These are phyloP conservation scores for Limnomonas spitsbergensis DNA, from an alignment of 139 green algal species.

Conservation along the genomic window DNA sequence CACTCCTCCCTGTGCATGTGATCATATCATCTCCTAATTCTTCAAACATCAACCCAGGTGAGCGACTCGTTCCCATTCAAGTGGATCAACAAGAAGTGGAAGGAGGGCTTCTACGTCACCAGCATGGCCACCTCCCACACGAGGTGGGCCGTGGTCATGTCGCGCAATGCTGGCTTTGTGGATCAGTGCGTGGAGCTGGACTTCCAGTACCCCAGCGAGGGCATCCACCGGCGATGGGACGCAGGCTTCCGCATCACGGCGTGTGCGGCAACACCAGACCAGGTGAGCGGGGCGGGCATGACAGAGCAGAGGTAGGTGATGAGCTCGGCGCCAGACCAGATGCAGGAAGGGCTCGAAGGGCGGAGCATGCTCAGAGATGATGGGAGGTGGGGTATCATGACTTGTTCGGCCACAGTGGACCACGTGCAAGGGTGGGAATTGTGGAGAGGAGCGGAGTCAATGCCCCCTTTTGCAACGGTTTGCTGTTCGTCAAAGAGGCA, in stretches of 20 bases:
- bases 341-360: too few species aligned
- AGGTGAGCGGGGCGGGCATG: conserved; percentile 39
- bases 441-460: too few species aligned
- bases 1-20: too few species aligned
- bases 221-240: conserved; percentile 96
- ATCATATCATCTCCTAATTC: too few species aligned
- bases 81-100: conserved; percentile 99
- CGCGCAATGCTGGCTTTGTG: conserved; percentile 88
- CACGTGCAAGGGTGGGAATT: too few species aligned
- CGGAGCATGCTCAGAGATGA: background rate
- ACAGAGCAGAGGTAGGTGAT: conserved; percentile 97
- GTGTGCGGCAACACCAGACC: conserved; percentile 87
- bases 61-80: conserved; percentile 97
- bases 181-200: conserved; percentile 96
- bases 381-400: too few species aligned
- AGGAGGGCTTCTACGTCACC: conserved; percentile 97
- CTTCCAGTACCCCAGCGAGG: conserved; percentile 97
- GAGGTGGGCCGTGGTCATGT: conserved; percentile 96
- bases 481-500: too few species aligned
- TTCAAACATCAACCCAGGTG: too few species aligned
- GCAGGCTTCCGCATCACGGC: conserved; percentile 92
- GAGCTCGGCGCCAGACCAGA: conserved; percentile 89
- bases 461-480: too few species aligned
- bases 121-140: conserved; percentile 83
- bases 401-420: too few species aligned